Conservation (phyloP, 2,329 filamentous ascomycete genomes). For the Botrytis fragariae region DNA sequence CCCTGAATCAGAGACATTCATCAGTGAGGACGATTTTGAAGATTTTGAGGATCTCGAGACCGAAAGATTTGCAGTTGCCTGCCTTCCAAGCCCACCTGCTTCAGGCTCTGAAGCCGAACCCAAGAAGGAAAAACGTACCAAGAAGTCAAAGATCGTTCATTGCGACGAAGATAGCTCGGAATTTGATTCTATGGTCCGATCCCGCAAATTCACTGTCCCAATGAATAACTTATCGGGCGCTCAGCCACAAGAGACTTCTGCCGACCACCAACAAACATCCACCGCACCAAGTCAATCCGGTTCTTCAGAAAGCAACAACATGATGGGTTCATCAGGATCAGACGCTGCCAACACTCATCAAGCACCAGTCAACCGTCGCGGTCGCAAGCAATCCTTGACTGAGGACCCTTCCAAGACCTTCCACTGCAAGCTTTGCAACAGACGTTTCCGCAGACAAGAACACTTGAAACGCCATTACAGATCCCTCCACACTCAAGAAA, state of each 20-base stretch:
- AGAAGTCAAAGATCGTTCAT: slow-evolving; percentile 50
- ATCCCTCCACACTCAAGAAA: slow-evolving; percentile 96
- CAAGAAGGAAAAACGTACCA: slow-evolving; percentile 57
- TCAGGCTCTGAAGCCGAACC: slow-evolving; percentile 50
- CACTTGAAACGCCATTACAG: slow-evolving; percentile 98
- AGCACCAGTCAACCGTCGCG: slow-evolving; percentile 77
- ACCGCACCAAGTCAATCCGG: slow-evolving; percentile 44
- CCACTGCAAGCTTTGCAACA: slow-evolving; percentile 92
- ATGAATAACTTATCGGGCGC: slow-evolving; percentile 37
- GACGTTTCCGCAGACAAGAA: slow-evolving; percentile 96
- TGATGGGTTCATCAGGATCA: slow-evolving; percentile 43
- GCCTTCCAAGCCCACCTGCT: slow-evolving; percentile 61
- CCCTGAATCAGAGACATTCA: slow-evolving; percentile 73
- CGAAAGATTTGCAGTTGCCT: slow-evolving; percentile 57
- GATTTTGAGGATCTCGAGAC: slow-evolving; percentile 72
- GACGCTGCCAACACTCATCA: slow-evolving; percentile 40
- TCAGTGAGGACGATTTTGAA: slow-evolving; percentile 73
- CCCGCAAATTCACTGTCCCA: slow-evolving; percentile 38
- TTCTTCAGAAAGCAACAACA: slow-evolving; percentile 43
- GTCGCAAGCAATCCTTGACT: slow-evolving; percentile 96
- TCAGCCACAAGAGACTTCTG: slow-evolving; percentile 33
- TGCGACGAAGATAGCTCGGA: slow-evolving; percentile 39
- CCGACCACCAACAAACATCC: slow-evolving; percentile 32
- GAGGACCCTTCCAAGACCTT: slow-evolving; percentile 99
- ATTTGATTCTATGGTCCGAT: slow-evolving; percentile 39